Evolutionary conservation across 345 rosid species (phyloP), one percentile per base, ranked within the genome.

Genomic region (Eucalyptus victrix): DNA sequence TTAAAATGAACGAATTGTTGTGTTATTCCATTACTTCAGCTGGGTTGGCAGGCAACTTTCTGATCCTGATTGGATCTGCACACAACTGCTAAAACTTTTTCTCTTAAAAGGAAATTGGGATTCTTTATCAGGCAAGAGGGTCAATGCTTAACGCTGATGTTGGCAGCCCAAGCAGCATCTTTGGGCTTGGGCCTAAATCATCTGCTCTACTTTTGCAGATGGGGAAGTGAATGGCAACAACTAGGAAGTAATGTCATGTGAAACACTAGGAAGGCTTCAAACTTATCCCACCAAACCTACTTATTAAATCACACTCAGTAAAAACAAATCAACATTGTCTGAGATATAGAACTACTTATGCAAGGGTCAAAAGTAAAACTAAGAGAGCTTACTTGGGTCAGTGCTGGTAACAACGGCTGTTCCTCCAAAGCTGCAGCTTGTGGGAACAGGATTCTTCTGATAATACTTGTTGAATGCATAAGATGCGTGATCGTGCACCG

Each of bases 351-450:
- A 19, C 12, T 40, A 40, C 85, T 3, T 76, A 21, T 37, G 85
- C 47, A 76, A 23, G 76, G 8, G 65, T 30, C 30, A 51, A 53
- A 49, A 26, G 28, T 17, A 11, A 87, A 37, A 32, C 32, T 9
- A 15, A 18, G 32, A 49, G 58, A 53, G 91, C 96, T 95, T 88
- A 97, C 99, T 97, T 58, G 99, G 99, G 93, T 97, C 93, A 49
- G 96, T 93, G 91, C 93, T 95, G n/a, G 98, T 96, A 65, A 95
- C 94, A 72, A 95, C 93, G 76, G 99, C 99, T 58, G 95, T 92
- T 40, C 98, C 98, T 56, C 94, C 95, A 93, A 97, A 97, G 92
- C 94, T 94, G 88, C 99, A 97, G 93, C 99, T 96, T 34, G 93
- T 94, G 3, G 97, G 96, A 4, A 93, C 72, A 2, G 98, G 96